Evolutionary conservation across 192 early-diverging fungal genomes (phyloP), one percentile per base, ranked within the genome.

Genomic region (Allomyces macrogynus): DNA sequence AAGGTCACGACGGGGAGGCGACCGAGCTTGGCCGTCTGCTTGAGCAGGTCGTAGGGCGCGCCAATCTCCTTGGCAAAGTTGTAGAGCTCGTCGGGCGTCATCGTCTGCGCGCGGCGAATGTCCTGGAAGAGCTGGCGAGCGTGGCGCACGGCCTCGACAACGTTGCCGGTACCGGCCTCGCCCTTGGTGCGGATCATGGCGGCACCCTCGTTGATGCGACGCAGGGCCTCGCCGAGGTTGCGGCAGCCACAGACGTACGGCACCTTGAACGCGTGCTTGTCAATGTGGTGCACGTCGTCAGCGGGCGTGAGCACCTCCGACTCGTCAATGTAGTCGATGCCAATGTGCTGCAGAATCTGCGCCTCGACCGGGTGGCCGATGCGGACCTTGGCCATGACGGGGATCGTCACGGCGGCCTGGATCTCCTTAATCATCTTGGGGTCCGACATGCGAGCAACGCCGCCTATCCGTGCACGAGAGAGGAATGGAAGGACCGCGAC

Each of bases 361-460:
- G 95, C 95, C 78, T 99, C 95, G 65, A 99, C 91, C 85, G 97
- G 88, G 80, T 99, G 95, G 66, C 95, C 95, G 67, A 95, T 95
- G 66, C 95, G 87, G 74, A 93, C 92, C 77, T 92, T 94, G 76
- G 92, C 95, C 92, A 99, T 97, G 68, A 97, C 93, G 22, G 95
- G 93, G 78, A 99, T 95, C 12, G 92, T 91, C 65, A 97, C 93
- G 16, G 95, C 91, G 11, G 72, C 85, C 67, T 87, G 87, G 75
- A 99, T 99, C 71, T 91, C 92, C 73, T 85, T 89, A 81, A 99
- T 95, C 88, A 97, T 92, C 69, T 83, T 76, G 66, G 95, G 95
- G 75, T 97, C 93, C 20, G 93, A 95, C 95, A 99, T 99, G 66
- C 95, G 92, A 25, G 93, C 84, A 62, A 97, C 93, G 62, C 92